Base-by-base conservation (phyloP, 495 filamentous ascomycete species). In the Tuber calosporum region DNA sequence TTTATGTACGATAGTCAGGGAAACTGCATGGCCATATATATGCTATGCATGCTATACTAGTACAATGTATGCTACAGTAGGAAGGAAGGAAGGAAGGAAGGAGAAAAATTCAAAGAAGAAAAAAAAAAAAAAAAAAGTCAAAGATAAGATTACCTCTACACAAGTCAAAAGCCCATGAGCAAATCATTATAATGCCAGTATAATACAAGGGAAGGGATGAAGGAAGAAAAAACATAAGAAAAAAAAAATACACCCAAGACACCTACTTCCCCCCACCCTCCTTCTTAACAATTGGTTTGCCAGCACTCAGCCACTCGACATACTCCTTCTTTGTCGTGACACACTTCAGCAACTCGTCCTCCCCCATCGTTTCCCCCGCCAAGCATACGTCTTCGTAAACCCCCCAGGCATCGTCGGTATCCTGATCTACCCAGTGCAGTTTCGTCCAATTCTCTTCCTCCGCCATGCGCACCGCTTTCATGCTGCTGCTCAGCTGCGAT, bases 381-480 rank as follows among this genome's bases (percentile, higher is more conserved):
- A 90, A 82, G 73, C 90, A 88, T 77, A 92, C 85, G 69, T 87
- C 85, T 37, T 89, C 85, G 73, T 88, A 92, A 8, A 85, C 82
- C 20, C 85, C 82, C 85, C 88, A 92, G 4, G 91, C 86, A 69
- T 88, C 89, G 62, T 86, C 84, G 20, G 84, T 85, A 80, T 92
- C 89, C 69, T 91, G 89, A 80, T 93, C 91, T 67, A 89, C 79
- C 85, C 90, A 93, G 42, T 86, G 83, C 75, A 90, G 83, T 40
- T 82, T 82, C 70, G 84, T 86, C 91, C 91, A 93, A 73, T 85
- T 83, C 75, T 93, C 91, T 70, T 90, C 88, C 77, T 91, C 88
- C 76, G 84, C 83, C 73, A 87, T 85, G 71, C 90, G 81, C 0
- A 89, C 82, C 67, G 88, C 85, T 45, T 86, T 81, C 72, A 88